These are phyloP conservation scores for Fusarium ramigenum DNA, from an alignment of 2,329 filamentous ascomycete genomes.

Conservation along the genomic window DNA sequence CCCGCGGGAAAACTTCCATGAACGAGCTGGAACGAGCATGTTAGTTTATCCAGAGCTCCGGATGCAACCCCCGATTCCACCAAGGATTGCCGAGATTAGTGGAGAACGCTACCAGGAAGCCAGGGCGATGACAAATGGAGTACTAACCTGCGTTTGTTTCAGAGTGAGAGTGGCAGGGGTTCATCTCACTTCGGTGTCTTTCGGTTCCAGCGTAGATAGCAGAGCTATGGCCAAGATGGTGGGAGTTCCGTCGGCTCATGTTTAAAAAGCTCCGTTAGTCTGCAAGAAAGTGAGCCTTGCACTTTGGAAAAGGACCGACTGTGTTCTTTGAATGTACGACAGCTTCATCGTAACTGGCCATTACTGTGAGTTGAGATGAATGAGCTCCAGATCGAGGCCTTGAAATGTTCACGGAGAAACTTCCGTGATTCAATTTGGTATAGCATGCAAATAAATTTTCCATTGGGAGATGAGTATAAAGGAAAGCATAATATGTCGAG, in stretches of 20 bases:
- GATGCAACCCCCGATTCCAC: not conserved
- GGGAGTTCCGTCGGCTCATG: slow-evolving; percentile 5
- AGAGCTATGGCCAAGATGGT: not conserved
- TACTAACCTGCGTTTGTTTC: not conserved
- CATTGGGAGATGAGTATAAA: not conserved
- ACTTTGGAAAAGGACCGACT: slow-evolving; percentile 15
- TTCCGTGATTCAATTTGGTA: slow-evolving; percentile 12
- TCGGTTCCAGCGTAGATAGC: not conserved
- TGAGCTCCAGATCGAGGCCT: not conserved
- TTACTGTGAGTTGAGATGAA: not conserved
- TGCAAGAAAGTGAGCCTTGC: not conserved
- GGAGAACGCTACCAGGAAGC: not conserved
- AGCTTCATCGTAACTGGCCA: not conserved
- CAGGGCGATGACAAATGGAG: not conserved
- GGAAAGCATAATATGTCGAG: not conserved
- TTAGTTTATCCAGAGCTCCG: not conserved
- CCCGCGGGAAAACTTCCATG: not conserved
- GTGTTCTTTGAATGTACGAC: not conserved
- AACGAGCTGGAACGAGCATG: not conserved
- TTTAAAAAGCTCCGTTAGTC: not conserved
- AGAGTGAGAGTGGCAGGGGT: not conserved
- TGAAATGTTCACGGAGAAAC: not conserved
- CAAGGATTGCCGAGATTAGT: not conserved
- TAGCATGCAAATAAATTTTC: not conserved
- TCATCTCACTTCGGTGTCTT: not conserved